Conservation (phyloP, 2,329 filamentous ascomycete genomes). For the Arthroderma sp. region DNA sequence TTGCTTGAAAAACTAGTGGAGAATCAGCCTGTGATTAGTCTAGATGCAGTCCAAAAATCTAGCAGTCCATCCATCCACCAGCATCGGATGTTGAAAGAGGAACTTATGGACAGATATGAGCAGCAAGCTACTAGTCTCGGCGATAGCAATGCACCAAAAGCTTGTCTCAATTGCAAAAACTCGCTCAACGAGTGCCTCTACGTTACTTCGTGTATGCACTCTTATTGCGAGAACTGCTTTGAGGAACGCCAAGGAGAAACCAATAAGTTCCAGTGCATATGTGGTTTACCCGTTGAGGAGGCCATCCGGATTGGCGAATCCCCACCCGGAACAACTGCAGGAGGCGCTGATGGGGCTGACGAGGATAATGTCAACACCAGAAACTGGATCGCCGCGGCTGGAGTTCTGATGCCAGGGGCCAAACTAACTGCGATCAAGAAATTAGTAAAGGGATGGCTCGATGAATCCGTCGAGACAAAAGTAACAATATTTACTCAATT, state of each 20-base stretch:
- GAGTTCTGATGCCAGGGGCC: conserved; percentile 22
- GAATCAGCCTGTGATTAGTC: conserved; percentile 1
- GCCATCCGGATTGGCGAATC: background rate
- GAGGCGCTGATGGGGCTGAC: background rate
- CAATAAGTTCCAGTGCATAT: conserved; percentile 17
- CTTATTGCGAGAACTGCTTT: conserved; percentile 43
- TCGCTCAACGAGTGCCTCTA: conserved; percentile 25
- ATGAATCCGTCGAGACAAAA: conserved; percentile 37
- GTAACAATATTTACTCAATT: conserved; percentile 51
- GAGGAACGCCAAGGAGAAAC: conserved; percentile 1
- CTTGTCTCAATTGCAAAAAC: conserved; percentile 32
- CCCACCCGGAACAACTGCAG: background rate
- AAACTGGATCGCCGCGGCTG: conserved; percentile 17
- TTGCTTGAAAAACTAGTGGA: conserved; percentile 6
- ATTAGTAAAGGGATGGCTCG: conserved; percentile 27
- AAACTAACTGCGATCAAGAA: conserved; percentile 26
- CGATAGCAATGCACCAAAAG: too few relatives aligned
- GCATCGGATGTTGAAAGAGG: too few relatives aligned
- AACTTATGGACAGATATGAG: too few relatives aligned
- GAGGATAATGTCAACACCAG: conserved; percentile 5
- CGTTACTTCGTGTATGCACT: conserved; percentile 41
- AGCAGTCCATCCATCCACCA: too few relatives aligned
- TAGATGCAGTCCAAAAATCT: conserved; percentile 3
- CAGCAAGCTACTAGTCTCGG: too few relatives aligned
- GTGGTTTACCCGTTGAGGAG: conserved; percentile 6